A percentile compares a stretch with the other conserved stretches of the same genome.
phyloP scores from a whole-genome alignment of 176 grass and related monocot species.

The Musa schizocarpa region DNA sequence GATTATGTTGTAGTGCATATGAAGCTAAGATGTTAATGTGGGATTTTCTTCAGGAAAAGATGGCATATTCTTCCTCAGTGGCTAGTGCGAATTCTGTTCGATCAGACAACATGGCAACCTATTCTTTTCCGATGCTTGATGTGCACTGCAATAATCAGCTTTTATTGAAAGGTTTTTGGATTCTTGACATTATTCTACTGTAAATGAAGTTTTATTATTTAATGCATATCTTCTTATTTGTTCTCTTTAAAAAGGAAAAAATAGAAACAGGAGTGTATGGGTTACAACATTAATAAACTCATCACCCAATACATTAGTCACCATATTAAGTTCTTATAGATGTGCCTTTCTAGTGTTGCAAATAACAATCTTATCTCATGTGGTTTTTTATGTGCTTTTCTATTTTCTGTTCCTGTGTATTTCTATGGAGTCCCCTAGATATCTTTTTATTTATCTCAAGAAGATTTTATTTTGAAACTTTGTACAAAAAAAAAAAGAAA shows the following conservation, averaged over 20 bases:
- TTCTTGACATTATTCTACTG: background rate
- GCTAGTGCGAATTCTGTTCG: conserved; percentile 39
- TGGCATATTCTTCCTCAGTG: conserved; percentile 29
- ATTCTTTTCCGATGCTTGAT: conserved; percentile 47
- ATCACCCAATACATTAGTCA: background rate
- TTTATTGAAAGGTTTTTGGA: conserved; percentile 40
- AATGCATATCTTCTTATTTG: background rate
- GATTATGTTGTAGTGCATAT: conserved; percentile 15
- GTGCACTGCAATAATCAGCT: conserved; percentile 44
- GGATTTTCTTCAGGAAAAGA: conserved; percentile 47
- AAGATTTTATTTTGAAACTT: background rate
- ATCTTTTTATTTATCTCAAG: background rate
- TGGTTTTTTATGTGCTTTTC: background rate
- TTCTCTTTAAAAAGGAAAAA: background rate
- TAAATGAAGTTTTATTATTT: background rate
- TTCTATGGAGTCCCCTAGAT: background rate
- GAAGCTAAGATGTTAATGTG: background rate
- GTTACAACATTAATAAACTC: background rate
- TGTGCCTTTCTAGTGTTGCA: background rate
- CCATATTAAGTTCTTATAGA: background rate
- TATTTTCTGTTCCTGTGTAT: background rate
- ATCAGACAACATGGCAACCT: conserved; percentile 30
- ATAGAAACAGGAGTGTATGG: background rate
- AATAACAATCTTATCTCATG: background rate
- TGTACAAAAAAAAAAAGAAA: background rate